phyloP scores from a whole-genome alignment of 495 filamentous ascomycete species.

The Aspergillus bertholletiae region DNA sequence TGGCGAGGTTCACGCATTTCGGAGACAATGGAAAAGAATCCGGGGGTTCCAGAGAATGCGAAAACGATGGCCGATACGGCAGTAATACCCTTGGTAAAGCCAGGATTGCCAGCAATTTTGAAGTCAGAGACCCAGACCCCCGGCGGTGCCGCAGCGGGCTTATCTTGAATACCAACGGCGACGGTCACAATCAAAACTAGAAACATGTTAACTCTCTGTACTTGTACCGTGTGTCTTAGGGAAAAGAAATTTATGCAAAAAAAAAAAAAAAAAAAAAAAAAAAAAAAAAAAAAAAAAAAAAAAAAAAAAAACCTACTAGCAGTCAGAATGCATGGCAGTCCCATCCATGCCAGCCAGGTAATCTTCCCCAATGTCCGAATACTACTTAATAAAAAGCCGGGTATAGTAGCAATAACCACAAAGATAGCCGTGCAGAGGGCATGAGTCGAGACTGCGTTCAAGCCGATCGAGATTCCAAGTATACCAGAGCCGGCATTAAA shows the following conservation, averaged over 20 bases:
- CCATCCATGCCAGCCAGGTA: slow-evolving; percentile 35
- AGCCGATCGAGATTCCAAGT: slow-evolving; percentile 65
- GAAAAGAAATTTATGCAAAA: too few relatives aligned
- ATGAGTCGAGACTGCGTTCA: slow-evolving; percentile 60
- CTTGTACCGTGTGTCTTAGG: too few relatives aligned
- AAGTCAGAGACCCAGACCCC: slow-evolving; percentile 20
- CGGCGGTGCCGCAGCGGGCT: slow-evolving; percentile 23
- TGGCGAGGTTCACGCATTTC: slow-evolving; percentile 66
- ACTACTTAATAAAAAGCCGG: slow-evolving; percentile 24
- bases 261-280: too few relatives aligned
- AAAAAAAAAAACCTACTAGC: slow-evolving; percentile 32
- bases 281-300: too few relatives aligned
- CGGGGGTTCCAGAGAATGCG: slow-evolving; percentile 56
- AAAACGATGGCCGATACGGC: slow-evolving; percentile 65
- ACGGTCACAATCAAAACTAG: slow-evolving; percentile 66
- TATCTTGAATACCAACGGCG: slow-evolving; percentile 49
- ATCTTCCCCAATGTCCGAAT: slow-evolving; percentile 31
- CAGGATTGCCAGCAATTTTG: slow-evolving; percentile 19
- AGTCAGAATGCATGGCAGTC: slow-evolving; percentile 27
- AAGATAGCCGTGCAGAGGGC: slow-evolving; percentile 53
- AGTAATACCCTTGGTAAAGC: slow-evolving; percentile 38
- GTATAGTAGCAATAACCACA: slow-evolving; percentile 25
- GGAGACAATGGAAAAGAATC: slow-evolving; percentile 64
- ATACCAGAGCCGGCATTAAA: slow-evolving; percentile 39
- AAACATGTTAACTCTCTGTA: too few relatives aligned